Base-by-base conservation (phyloP, 1,284 basidiomycete species). In the Singerocomus inundabilis region DNA sequence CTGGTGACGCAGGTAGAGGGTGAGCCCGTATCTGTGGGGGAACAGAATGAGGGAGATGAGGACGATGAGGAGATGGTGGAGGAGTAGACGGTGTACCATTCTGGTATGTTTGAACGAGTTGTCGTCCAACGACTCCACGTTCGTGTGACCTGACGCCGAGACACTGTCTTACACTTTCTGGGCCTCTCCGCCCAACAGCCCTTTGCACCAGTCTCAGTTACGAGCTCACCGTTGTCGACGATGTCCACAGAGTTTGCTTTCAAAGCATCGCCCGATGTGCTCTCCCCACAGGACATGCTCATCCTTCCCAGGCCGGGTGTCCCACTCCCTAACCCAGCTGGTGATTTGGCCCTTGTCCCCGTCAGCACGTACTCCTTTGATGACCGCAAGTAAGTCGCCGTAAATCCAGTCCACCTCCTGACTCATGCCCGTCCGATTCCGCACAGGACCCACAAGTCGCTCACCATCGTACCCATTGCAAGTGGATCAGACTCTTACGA, bases 251-350 rank as follows among this genome's bases (percentile, higher is more conserved):
- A 74, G 31, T 88, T 85, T 59, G 63, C 68, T 11, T 75, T 88
- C 65, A 82, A 78, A 59, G 71, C 81, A 40, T 80, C 75, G 2
- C 54, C 72, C 3, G 75, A 80, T 58, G 67, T 82, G 37, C 83
- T 93, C 68, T 78, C 84, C 3, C 88, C 91, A 0, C 77, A 79
- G 60, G 82, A 93, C 60, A 75, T 93, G 67, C 73, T 92, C 29
- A 66, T 80, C 52, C 76, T 95, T 12, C 84, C 82, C 2, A 75
- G 92, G 39, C 87, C 93, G 0, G 81, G 82, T 1, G 61, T 69
- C 2, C 86, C 85, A 0, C 68, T 85, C 10, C 78, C 87, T 15
- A 91, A 88, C 44, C 70, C 72, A 15, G 70, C 71, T 0, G 88
- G 89, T 6, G 80, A 84, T 59, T 72, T 88, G 46, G 83, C 82